A percentile compares a stretch with the other conserved stretches of the same genome.
phyloP scores from a whole-genome alignment of 2,329 filamentous ascomycete species.

The Nemania diffusa region DNA sequence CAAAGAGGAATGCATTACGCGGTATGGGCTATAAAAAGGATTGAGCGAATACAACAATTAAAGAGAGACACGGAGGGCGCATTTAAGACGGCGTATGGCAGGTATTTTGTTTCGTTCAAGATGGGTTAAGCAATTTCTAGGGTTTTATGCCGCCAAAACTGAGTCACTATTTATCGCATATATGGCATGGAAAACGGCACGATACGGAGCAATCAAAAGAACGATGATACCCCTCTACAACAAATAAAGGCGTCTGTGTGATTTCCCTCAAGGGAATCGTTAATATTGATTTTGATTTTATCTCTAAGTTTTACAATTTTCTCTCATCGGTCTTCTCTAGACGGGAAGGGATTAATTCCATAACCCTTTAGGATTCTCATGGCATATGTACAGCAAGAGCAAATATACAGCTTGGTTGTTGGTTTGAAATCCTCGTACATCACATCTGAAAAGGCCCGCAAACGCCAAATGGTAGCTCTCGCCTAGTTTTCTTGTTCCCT shows the following conservation, averaged over 20 bases:
- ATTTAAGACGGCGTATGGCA: not conserved
- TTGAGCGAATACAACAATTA: not conserved
- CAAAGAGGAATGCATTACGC: slow-evolving; percentile 75
- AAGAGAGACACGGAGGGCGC: not conserved
- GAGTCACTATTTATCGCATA: not conserved
- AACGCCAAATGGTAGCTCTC: slow-evolving; percentile 29
- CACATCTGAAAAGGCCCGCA: slow-evolving; percentile 5
- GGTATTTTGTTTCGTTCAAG: slow-evolving; percentile 1
- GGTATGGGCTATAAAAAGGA: slow-evolving; percentile 62
- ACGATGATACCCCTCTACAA: slow-evolving; percentile 31
- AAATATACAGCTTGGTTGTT: slow-evolving; percentile 21
- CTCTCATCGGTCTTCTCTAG: slow-evolving; percentile 12
- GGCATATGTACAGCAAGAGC: slow-evolving; percentile 34
- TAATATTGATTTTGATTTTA: not conserved
- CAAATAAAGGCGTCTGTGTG: slow-evolving; percentile 13
- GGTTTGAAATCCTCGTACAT: slow-evolving; percentile 7
- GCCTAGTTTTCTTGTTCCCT: slow-evolving; percentile 27
- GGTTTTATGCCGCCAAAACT: not conserved
- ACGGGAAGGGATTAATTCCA: not conserved
- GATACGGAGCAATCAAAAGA: slow-evolving; percentile 19
- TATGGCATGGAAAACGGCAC: slow-evolving; percentile 17
- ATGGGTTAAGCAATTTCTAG: not conserved
- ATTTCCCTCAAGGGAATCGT: not conserved
- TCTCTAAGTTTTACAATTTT: slow-evolving; percentile 8
- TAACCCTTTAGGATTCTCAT: not conserved